Evolutionary conservation across 768 basidiomycete species (phyloP).

Genomic region (Paxillus ammoniavirescens): DNA sequence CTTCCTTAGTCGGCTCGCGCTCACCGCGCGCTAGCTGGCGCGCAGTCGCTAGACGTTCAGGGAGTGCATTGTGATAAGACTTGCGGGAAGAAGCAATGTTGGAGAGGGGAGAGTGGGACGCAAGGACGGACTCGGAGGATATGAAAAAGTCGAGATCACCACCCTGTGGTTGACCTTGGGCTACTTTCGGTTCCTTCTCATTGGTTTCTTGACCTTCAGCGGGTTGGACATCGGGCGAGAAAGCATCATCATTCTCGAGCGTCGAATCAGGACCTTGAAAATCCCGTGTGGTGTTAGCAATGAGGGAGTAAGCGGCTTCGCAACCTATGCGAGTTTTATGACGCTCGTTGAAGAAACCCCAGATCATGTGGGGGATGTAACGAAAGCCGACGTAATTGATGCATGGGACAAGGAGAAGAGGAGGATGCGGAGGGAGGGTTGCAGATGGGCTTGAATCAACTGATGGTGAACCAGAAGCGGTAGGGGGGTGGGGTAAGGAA

Average conservation of each 20-base stretch:
- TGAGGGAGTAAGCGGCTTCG: conserved; percentile 75
- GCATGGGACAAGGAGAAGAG: conserved; percentile 75
- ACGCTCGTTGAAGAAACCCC: conserved; percentile 90
- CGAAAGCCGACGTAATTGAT: conserved; percentile 76
- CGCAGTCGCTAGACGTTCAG: conserved; percentile 63
- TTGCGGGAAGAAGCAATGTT: conserved; percentile 68
- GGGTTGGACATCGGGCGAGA: conserved; percentile 21
- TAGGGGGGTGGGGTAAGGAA: conserved; percentile 14
- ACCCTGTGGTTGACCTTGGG: conserved; percentile 16
- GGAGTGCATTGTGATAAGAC: conserved; percentile 74
- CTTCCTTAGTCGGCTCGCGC: conserved; percentile 85
- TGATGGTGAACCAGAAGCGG: conserved; percentile 20
- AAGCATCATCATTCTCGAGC: conserved; percentile 14
- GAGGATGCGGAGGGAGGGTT: conserved; percentile 69
- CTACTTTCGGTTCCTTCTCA: conserved; percentile 3
- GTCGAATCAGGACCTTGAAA: conserved; percentile 39
- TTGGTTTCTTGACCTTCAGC: conserved; percentile 1
- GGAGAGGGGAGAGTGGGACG: conserved; percentile 55
- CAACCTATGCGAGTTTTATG: conserved; percentile 77
- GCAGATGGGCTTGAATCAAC: conserved; percentile 49
- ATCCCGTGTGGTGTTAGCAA: conserved; percentile 61
- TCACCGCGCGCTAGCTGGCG: conserved; percentile 72
- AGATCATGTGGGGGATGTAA: conserved; percentile 86
- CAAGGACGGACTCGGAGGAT: conserved; percentile 66
- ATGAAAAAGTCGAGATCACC: conserved; percentile 78